Conservation (phyloP, 73 alveolate genomes). For the Halteria grandinella region DNA sequence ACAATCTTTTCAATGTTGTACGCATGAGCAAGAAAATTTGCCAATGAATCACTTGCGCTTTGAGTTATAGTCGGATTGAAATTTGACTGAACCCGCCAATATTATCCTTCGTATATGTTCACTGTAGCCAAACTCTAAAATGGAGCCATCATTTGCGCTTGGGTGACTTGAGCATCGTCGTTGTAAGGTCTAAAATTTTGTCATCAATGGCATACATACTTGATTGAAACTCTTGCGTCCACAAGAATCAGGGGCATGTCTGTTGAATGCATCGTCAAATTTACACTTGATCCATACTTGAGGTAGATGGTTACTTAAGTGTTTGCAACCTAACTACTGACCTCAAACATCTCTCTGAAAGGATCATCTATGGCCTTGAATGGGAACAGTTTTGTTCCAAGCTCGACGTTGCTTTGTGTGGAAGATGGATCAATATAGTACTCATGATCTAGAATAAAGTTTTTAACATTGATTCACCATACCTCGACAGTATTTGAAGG, state of each 20-base stretch:
- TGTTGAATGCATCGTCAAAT: conserved; percentile 12
- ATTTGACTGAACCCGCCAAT: background rate
- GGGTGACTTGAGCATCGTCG: background rate
- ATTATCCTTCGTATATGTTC: background rate
- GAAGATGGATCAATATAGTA: conserved; percentile 8
- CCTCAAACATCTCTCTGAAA: conserved; percentile 13
- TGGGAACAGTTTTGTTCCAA: background rate
- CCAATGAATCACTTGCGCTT: background rate
- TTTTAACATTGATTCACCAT: background rate
- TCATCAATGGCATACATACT: background rate
- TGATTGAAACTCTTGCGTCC: background rate
- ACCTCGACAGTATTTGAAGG: conserved; percentile 2
- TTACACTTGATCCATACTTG: conserved; percentile 12
- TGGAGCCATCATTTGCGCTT: no score
- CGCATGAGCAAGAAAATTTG: background rate
- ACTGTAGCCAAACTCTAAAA: background rate
- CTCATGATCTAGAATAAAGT: background rate
- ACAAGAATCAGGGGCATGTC: conserved; percentile 12
- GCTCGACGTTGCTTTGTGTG: conserved; percentile 4
- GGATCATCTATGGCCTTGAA: conserved; percentile 27
- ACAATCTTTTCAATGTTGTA: background rate
- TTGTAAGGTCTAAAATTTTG: conserved; percentile 13
- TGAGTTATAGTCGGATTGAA: conserved; percentile 11
- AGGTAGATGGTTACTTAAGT: background rate
- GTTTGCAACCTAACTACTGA: background rate